Evolutionary conservation across 208 protist species (phyloP).

Genomic region (Polymyxa betae): DNA sequence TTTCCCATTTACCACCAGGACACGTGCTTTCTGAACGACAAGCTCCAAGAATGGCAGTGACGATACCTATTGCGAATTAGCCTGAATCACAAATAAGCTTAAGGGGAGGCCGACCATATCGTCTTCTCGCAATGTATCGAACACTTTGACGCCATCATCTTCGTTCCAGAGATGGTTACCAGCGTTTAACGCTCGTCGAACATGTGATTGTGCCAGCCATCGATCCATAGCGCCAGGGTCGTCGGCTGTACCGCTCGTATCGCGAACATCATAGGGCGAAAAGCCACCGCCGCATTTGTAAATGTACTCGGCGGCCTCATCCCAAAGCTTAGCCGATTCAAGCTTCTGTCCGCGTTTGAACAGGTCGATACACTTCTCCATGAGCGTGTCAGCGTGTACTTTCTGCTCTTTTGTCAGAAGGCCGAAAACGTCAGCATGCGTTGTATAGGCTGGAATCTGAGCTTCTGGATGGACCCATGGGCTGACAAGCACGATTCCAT

Average conservation of each 20-base stretch:
- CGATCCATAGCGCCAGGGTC: not conserved
- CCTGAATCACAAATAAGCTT: not conserved
- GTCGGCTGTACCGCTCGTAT: not conserved
- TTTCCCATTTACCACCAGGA: not conserved
- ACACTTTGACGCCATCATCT: constrained; percentile 21
- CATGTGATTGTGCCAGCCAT: not conserved
- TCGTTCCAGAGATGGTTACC: not conserved
- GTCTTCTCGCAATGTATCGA: not conserved
- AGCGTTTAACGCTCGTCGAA: not conserved
- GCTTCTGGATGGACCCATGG: not conserved
- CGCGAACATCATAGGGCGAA: constrained; percentile 33
- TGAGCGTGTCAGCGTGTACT: not conserved
- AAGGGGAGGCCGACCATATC: not conserved
- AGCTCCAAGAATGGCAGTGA: not conserved
- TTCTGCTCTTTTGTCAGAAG: not conserved
- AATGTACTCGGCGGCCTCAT: constrained; percentile 4
- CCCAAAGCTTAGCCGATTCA: not conserved
- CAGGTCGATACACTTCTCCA: not conserved
- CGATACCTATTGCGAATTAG: not conserved
- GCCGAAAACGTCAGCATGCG: not conserved
- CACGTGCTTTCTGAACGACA: not conserved
- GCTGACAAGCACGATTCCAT: not conserved
- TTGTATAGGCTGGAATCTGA: constrained; percentile 3
- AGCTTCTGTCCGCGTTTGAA: not conserved
- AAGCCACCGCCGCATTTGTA: constrained; percentile 18